Percentiles rank a stretch among this genome's conserved stretches.
phyloP scores from a whole-genome alignment of 441 rosid species.

The Adansonia grandidieri region DNA sequence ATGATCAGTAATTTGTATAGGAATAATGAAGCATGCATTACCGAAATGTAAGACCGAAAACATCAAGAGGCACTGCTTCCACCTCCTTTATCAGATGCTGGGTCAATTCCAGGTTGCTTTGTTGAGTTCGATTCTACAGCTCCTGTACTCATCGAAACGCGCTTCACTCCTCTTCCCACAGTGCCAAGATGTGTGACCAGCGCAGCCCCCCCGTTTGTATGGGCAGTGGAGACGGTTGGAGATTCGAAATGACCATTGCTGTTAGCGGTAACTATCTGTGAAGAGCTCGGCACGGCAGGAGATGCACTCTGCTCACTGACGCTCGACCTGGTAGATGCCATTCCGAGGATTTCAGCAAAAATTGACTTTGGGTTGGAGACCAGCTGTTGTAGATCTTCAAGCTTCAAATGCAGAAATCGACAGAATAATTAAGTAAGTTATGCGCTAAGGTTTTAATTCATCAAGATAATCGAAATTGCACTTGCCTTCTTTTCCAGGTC shows the following conservation, averaged over 20 bases:
- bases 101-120: conserved; percentile 61
- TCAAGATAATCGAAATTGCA: conserved; percentile 3
- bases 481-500: conserved; percentile 92
- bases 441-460: neutral
- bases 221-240: conserved; percentile 77
- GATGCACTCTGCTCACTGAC: conserved; percentile 46
- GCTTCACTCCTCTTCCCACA: conserved; percentile 94
- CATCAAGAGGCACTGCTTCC: conserved; percentile 44
- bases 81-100: conserved; percentile 52
- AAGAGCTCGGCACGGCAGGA: conserved; percentile 54
- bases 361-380: conserved; percentile 64
- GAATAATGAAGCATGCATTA: neutral
- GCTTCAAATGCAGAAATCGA: conserved; percentile 51
- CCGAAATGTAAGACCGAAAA: neutral
- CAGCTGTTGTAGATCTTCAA: conserved; percentile 84
- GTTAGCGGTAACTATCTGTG: conserved; percentile 53
- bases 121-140: conserved; percentile 50
- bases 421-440: conserved; percentile 19
- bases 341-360: conserved; percentile 74
- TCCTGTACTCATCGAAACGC: conserved; percentile 57
- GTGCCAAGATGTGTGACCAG: conserved; percentile 82
- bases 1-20: neutral
- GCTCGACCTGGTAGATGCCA: conserved; percentile 55
- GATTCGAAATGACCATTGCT: conserved; percentile 60
- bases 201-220: conserved; percentile 58